Evolutionary conservation across 495 filamentous ascomycete genomes (phyloP).

Genomic region (Recurvomyces mirabilis): DNA sequence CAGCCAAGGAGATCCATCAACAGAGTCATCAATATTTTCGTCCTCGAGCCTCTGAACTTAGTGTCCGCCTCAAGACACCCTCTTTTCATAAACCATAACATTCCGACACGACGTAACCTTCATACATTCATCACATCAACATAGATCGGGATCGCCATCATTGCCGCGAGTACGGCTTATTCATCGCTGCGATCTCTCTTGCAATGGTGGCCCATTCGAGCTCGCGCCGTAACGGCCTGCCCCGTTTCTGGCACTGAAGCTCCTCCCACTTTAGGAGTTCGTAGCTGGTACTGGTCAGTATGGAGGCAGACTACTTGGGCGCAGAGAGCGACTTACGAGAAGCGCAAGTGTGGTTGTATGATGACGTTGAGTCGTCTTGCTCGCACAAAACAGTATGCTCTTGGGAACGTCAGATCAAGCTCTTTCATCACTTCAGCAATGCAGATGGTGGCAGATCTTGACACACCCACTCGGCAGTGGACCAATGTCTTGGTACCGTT

Average conservation of each 20-base stretch:
- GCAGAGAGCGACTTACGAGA: conserved; percentile 42
- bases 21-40: too few relatives aligned
- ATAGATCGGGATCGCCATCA: too few relatives aligned
- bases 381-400: conserved; percentile 92
- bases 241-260: conserved; percentile 37
- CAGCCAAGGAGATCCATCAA: too few relatives aligned
- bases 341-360: conserved; percentile 59
- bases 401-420: conserved; percentile 68
- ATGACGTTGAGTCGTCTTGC: conserved; percentile 75
- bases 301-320: neutral
- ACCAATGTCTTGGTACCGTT: conserved; percentile 81
- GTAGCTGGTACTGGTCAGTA: conserved; percentile 35
- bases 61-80: too few relatives aligned
- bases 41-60: too few relatives aligned
- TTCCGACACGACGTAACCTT: too few relatives aligned
- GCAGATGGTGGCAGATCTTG: conserved; percentile 89
- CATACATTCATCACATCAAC: too few relatives aligned
- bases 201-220: conserved; percentile 85
- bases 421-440: conserved; percentile 94
- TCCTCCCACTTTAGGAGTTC: conserved; percentile 93
- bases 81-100: too few relatives aligned
- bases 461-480: conserved; percentile 93
- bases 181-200: conserved; percentile 88
- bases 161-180: conserved; percentile 63
- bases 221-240: conserved; percentile 51